Conservation (phyloP, 257 asterid species). For the Cinchona pubescens region DNA sequence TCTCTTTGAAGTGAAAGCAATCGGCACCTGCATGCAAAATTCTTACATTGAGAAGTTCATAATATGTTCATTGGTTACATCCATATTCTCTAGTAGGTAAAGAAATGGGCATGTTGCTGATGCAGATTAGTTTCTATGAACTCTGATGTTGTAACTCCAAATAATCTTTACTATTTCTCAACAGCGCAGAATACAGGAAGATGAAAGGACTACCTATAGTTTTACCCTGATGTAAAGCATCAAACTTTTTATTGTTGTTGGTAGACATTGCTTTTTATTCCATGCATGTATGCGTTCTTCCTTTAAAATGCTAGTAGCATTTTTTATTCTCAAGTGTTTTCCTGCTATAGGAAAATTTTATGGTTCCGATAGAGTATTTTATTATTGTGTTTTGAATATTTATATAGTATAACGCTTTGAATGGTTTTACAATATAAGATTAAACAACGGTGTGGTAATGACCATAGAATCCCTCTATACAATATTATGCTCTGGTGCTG, state of each 20-base stretch:
- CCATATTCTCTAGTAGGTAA: slow-evolving; percentile 10
- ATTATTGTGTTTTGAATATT: too few species aligned
- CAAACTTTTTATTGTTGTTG: slow-evolving; percentile 3
- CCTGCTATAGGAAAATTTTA: too few species aligned
- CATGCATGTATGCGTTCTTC: not conserved
- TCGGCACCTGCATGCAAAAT: slow-evolving; percentile 9
- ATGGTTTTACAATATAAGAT: too few species aligned
- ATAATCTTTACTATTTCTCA: slow-evolving; percentile 25
- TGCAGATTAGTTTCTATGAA: slow-evolving; percentile 23
- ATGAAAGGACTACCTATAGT: slow-evolving; percentile 4
- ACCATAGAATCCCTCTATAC: too few species aligned
- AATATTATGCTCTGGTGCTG: slow-evolving; percentile 24
- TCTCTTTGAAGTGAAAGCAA: slow-evolving; percentile 14
- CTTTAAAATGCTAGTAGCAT: not conserved
- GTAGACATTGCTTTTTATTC: not conserved
- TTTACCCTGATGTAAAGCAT: not conserved
- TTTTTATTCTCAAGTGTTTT: not conserved
- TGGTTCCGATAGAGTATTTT: too few species aligned
- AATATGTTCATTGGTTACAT: not conserved
- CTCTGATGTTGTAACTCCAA: slow-evolving; percentile 25
- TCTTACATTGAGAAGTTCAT: slow-evolving; percentile 4
- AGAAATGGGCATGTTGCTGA: slow-evolving; percentile 10
- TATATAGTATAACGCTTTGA: too few species aligned
- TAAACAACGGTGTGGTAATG: too few species aligned
- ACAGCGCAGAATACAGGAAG: slow-evolving; percentile 22